Conservation (phyloP, 805 yeast genomes). For the Candida pini region DNA sequence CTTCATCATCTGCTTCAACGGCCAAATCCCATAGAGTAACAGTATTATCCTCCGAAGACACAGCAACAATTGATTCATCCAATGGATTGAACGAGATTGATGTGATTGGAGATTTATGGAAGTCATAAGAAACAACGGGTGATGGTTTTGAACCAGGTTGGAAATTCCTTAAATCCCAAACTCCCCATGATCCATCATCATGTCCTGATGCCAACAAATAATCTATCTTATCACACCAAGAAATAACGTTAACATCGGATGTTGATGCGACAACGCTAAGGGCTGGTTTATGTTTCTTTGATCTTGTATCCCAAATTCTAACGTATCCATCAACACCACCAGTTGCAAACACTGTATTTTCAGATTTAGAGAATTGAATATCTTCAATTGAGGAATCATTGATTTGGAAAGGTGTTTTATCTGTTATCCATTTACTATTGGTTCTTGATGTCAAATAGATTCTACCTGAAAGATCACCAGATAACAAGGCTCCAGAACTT, state of each 20-base stretch:
- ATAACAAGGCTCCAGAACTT: conserved; percentile 70
- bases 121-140: conserved; percentile 92
- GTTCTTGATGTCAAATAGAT: conserved; percentile 75
- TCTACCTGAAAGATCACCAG: conserved; percentile 88
- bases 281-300: conserved; percentile 88
- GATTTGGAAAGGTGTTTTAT: conserved; percentile 69
- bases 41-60: conserved; percentile 93
- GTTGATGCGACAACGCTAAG: conserved; percentile 73
- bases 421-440: conserved; percentile 78
- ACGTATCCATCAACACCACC: conserved; percentile 89
- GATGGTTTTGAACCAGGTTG: conserved; percentile 51
- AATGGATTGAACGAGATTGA: conserved; percentile 91
- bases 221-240: conserved; percentile 87
- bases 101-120: conserved; percentile 91
- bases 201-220: conserved; percentile 92
- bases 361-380: conserved; percentile 92
- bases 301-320: conserved; percentile 95
- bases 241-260: conserved; percentile 88
- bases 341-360: conserved; percentile 90
- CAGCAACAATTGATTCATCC: conserved; percentile 94
- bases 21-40: conserved; percentile 97
- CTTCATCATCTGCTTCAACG: conserved; percentile 98
- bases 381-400: conserved; percentile 84
- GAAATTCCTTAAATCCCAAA: conserved; percentile 93
- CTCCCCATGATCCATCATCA: conserved; percentile 96